Evolutionary conservation across 75 land plant genomes (phyloP).

Genomic region (Pinus taeda): DNA sequence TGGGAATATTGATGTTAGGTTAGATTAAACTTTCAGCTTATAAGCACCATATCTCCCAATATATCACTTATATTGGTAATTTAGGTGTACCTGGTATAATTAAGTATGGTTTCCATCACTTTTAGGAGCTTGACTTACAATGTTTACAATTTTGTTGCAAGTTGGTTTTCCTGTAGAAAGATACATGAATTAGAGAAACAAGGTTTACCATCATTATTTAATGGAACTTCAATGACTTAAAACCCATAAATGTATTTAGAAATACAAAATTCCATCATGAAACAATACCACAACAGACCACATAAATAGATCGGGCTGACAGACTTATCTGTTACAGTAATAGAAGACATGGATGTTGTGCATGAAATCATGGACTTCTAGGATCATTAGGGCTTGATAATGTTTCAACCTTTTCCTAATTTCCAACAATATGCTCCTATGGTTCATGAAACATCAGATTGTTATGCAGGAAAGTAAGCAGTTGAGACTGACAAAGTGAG

Average conservation of each 20-base stretch:
- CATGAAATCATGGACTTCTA: conserved; percentile 81
- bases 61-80: too few species aligned
- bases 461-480: neutral
- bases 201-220: conserved; percentile 70
- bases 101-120: neutral
- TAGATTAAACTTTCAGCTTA: too few species aligned
- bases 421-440: conserved; percentile 4
- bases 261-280: conserved; percentile 75
- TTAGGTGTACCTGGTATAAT: neutral
- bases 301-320: conserved; percentile 46
- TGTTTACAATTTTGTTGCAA: conserved; percentile 21
- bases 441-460: conserved; percentile 10
- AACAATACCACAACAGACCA: conserved; percentile 71
- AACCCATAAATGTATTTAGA: conserved; percentile 73
- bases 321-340: conserved; percentile 52
- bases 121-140: neutral
- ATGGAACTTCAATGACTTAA: conserved; percentile 56
- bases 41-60: too few species aligned
- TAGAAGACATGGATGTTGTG: conserved; percentile 43
- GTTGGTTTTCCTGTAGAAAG: conserved; percentile 92
- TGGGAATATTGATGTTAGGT: too few species aligned
- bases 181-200: conserved; percentile 74
- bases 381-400: conserved; percentile 95
- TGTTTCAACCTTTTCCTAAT: conserved; percentile 68
- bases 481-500: conserved; percentile 6